Evolutionary conservation across 2,329 filamentous ascomycete species (phyloP).

Genomic region (Trichoderma hamatum): DNA sequence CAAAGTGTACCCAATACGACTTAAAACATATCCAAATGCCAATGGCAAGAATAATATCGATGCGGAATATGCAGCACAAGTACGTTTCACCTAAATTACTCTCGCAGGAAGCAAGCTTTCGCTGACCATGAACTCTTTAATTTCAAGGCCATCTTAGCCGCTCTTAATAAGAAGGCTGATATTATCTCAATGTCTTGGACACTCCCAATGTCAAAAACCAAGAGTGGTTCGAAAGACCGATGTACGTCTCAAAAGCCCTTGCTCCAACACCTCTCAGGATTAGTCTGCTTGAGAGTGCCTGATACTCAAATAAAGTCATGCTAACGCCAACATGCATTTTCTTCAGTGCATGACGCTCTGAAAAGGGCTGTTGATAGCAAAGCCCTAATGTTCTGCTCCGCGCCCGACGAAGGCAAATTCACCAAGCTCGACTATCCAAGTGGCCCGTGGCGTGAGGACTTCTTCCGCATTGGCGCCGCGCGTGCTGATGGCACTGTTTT

Average conservation of each 20-base stretch:
- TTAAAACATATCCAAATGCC: constrained; percentile 26
- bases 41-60: not conserved
- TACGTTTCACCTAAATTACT: not conserved
- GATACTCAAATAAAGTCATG: no score
- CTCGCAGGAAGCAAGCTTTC: not conserved
- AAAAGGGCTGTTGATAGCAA: not conserved
- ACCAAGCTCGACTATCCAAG: not conserved
- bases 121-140: not conserved
- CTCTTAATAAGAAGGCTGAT: not conserved
- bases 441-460: not conserved
- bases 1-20: constrained; percentile 33
- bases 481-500: not conserved
- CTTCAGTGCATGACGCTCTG: not conserved
- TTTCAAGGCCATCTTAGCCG: not conserved
- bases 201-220: not conserved
- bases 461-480: not conserved
- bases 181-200: constrained; percentile 2
- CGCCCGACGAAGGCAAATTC: not conserved
- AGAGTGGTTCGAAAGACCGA: not conserved
- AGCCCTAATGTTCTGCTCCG: not conserved
- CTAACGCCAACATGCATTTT: not conserved
- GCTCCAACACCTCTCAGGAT: no score
- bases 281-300: no score
- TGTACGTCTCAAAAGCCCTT: not conserved
- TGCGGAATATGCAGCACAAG: not conserved